Percentiles rank a stretch among this genome's conserved stretches.
Conservation (phyloP, 768 basidiomycete species). For the Panus rudis region DNA sequence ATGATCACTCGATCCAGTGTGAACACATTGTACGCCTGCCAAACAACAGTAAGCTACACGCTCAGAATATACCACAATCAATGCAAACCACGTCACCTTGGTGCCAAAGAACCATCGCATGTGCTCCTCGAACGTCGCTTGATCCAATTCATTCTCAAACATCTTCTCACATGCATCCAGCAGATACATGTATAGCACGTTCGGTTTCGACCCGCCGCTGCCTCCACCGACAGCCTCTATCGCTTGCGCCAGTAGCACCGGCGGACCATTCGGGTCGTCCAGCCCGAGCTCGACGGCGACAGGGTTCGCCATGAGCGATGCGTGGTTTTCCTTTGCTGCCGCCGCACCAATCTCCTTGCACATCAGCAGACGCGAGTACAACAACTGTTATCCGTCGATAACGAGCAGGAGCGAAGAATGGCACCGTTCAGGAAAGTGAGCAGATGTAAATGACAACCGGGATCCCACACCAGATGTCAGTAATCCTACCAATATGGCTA, state of each 20-base stretch:
- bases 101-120: slow-evolving; percentile 93
- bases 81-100: slow-evolving; percentile 40
- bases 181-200: slow-evolving; percentile 82
- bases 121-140: slow-evolving; percentile 88
- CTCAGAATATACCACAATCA: slow-evolving; percentile 23
- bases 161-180: slow-evolving; percentile 88
- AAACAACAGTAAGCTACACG: slow-evolving; percentile 1
- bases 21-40: slow-evolving; percentile 83
- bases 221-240: slow-evolving; percentile 52
- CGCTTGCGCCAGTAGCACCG: slow-evolving; percentile 61
- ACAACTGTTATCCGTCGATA: slow-evolving; percentile 47
- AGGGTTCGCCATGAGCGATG: slow-evolving; percentile 64
- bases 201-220: slow-evolving; percentile 37
- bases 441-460: background rate
- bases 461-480: no score
- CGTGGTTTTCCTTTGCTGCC: slow-evolving; percentile 61
- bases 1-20: slow-evolving; percentile 91
- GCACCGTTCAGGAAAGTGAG: background rate
- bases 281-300: slow-evolving; percentile 80
- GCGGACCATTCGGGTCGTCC: slow-evolving; percentile 74
- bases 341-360: slow-evolving; percentile 79
- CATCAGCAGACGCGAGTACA: slow-evolving; percentile 79
- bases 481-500: no score
- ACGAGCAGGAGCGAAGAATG: slow-evolving; percentile 5
- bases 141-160: slow-evolving; percentile 91